These are phyloP conservation scores for Eruca vesicaria DNA, from an alignment of 441 rosid species.

Conservation along the genomic window DNA sequence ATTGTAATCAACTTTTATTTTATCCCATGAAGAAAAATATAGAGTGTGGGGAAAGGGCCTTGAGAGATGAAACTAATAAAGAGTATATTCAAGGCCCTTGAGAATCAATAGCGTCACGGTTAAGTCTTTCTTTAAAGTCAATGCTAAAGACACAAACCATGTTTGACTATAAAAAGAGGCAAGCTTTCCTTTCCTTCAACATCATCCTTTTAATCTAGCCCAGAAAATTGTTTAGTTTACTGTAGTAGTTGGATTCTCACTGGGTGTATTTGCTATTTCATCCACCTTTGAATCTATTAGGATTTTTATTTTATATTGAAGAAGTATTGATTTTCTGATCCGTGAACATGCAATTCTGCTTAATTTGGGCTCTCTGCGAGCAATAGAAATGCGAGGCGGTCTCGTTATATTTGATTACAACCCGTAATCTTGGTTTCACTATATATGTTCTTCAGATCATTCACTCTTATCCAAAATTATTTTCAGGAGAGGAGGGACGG, in stretches of 20 bases:
- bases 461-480: conserved; percentile 2
- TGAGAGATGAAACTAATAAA: conserved; percentile 38
- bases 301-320: no score
- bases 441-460: no score
- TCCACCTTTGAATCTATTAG: no score
- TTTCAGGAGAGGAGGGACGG: conserved; percentile 76
- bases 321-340: no score
- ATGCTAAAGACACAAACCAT: background rate
- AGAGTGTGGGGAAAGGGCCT: conserved; percentile 29
- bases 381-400: conserved; percentile 67
- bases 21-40: conserved; percentile 43
- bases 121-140: conserved; percentile 70
- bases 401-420: conserved; percentile 27
- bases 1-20: background rate
- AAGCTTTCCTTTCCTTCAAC: no score
- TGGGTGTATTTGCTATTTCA: no score
- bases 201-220: no score
- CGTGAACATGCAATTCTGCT: no score
- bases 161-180: no score
- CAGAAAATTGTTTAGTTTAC: no score
- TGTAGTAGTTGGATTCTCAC: no score
- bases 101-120: conserved; percentile 74
- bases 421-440: conserved; percentile 49
- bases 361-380: no score
- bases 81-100: conserved; percentile 53